phyloP scores from a whole-genome alignment of 495 filamentous ascomycete species.

The Penicillium taxi region DNA sequence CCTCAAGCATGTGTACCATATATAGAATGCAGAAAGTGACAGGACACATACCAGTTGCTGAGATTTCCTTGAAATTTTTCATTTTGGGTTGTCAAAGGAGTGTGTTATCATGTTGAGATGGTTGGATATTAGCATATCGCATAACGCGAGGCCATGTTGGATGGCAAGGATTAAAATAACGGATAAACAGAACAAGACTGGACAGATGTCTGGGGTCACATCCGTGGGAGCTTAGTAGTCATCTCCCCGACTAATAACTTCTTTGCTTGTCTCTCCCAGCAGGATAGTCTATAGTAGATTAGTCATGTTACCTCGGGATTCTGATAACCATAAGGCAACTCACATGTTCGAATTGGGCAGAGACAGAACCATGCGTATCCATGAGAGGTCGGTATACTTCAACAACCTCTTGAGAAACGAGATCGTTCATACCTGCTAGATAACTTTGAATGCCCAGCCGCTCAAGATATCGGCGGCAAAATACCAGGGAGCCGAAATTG shows the following conservation, averaged over 20 bases:
- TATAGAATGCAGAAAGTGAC: too few relatives aligned
- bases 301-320: not conserved
- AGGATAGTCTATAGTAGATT: slow-evolving; percentile 2
- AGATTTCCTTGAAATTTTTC: too few relatives aligned
- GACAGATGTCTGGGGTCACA: not conserved
- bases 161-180: not conserved
- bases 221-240: slow-evolving; percentile 2
- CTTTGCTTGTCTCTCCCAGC: slow-evolving; percentile 2
- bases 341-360: slow-evolving; percentile 57
- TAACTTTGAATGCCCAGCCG: slow-evolving; percentile 55
- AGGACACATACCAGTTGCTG: too few relatives aligned
- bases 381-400: slow-evolving; percentile 46
- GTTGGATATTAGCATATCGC: too few relatives aligned
- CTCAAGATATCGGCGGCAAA: slow-evolving; percentile 56
- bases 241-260: slow-evolving; percentile 7
- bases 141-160: not conserved
- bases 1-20: too few relatives aligned
- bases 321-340: too few relatives aligned
- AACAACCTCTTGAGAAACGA: slow-evolving; percentile 46
- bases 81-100: too few relatives aligned
- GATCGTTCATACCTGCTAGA: slow-evolving; percentile 47
- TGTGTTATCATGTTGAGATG: too few relatives aligned
- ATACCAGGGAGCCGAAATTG: slow-evolving; percentile 57
- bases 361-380: slow-evolving; percentile 49
- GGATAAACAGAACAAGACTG: not conserved